These are phyloP conservation scores for Populus hybrid DNA, from an alignment of 441 rosid genomes.

Conservation along the genomic window DNA sequence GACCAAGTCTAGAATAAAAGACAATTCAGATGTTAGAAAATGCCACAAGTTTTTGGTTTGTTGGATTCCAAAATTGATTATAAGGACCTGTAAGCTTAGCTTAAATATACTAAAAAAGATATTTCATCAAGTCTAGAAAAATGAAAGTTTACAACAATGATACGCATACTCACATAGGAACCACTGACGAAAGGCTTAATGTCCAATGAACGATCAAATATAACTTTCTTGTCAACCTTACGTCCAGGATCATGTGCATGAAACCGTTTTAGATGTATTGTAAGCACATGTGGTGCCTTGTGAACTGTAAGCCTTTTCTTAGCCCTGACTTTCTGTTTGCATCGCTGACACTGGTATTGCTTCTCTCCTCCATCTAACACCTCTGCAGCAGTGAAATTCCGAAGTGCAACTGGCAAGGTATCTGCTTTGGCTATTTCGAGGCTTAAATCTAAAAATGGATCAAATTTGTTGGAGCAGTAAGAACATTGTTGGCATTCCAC, in stretches of 20 bases:
- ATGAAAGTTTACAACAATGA: not conserved
- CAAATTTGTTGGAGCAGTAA: conserved; percentile 80
- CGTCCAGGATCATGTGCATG: conserved; percentile 61
- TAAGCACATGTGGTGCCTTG: conserved; percentile 84
- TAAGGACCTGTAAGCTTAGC: not conserved
- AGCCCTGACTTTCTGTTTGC: conserved; percentile 92
- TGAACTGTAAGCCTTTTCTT: conserved; percentile 77
- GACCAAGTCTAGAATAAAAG: not conserved
- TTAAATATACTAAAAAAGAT: not conserved
- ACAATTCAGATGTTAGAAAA: not conserved
- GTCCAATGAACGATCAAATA: conserved; percentile 62
- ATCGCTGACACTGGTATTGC: conserved; percentile 80
- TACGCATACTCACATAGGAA: conserved; percentile 61
- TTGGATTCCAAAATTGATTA: not conserved
- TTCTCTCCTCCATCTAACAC: conserved; percentile 83
- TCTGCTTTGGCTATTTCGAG: conserved; percentile 85
- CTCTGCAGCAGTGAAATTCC: conserved; percentile 74
- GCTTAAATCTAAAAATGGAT: conserved; percentile 90
- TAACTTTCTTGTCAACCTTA: conserved; percentile 72
- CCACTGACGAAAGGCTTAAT: conserved; percentile 82
- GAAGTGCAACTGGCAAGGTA: conserved; percentile 68
- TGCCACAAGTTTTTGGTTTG: not conserved
- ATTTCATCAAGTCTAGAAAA: not conserved
- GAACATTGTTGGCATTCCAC: conserved; percentile 84
- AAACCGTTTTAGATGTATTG: conserved; percentile 88